Conservation (phyloP, 2,329 filamentous ascomycete genomes). For the Pseudocercospora musae region DNA sequence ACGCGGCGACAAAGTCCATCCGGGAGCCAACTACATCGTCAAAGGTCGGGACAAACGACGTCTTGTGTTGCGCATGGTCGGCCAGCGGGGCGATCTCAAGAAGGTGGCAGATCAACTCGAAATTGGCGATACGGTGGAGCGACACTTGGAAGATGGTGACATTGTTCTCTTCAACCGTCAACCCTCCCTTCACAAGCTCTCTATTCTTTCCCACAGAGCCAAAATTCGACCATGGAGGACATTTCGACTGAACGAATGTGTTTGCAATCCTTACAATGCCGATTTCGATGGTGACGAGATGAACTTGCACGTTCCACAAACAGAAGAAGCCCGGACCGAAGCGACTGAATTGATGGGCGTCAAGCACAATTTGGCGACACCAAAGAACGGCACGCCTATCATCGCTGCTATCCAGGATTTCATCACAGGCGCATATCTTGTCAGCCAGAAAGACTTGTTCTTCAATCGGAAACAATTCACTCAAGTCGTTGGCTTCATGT, state of each 20-base stretch:
- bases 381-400: conserved; percentile 96
- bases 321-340: conserved; percentile 91
- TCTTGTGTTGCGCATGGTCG: conserved; percentile 61
- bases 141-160: conserved; percentile 91
- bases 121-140: conserved; percentile 85
- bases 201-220: conserved; percentile 92
- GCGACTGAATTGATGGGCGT: conserved; percentile 97
- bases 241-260: conserved; percentile 95
- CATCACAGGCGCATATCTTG: conserved; percentile 87
- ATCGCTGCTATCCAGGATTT: conserved; percentile 99
- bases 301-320: conserved; percentile 97
- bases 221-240: conserved; percentile 94
- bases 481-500: conserved; percentile 91
- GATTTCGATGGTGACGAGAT: conserved; percentile 99
- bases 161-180: conserved; percentile 98
- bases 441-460: conserved; percentile 91
- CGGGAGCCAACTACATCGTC: conserved; percentile 79
- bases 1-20: conserved; percentile 76
- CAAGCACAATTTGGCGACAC: conserved; percentile 91
- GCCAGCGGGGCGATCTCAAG: conserved; percentile 54
- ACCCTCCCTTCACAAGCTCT: conserved; percentile 95
- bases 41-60: conserved; percentile 70
- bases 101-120: conserved; percentile 70
- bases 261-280: conserved; percentile 96
- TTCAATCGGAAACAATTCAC: conserved; percentile 85